Percentiles rank a stretch among this genome's conserved stretches.
Evolutionary conservation across 495 filamentous ascomycete genomes (phyloP).

Genomic region (Jackrogersella minutella): DNA sequence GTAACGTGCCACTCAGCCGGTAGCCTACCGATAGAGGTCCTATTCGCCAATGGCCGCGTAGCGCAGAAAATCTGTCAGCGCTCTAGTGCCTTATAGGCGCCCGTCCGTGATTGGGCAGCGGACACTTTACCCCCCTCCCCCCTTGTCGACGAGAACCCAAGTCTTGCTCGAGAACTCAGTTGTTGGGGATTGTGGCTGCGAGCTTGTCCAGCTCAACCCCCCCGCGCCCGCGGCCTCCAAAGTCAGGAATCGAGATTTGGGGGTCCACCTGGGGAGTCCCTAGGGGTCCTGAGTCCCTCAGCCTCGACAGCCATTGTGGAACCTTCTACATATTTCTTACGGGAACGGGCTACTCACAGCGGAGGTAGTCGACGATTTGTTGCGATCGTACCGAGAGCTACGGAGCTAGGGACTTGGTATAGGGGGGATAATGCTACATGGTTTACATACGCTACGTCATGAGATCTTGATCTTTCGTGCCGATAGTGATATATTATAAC

Average conservation of each 20-base stretch:
- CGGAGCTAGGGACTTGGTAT: neutral
- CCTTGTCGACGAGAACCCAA: slow-evolving; percentile 6
- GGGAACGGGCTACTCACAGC: slow-evolving; percentile 14
- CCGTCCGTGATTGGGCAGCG: slow-evolving; percentile 21
- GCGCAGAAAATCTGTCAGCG: slow-evolving; percentile 9
- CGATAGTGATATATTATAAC: slow-evolving; percentile 34
- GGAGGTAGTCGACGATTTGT: slow-evolving; percentile 17
- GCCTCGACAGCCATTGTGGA: slow-evolving; percentile 17
- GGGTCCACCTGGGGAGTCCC: slow-evolving; percentile 4
- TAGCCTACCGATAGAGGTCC: slow-evolving; percentile 12
- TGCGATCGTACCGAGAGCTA: neutral
- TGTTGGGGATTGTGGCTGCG: slow-evolving; percentile 21
- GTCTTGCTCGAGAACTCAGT: neutral
- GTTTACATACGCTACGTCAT: slow-evolving; percentile 33
- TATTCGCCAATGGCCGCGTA: slow-evolving; percentile 30
- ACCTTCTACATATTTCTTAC: slow-evolving; percentile 15
- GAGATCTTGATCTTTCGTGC: slow-evolving; percentile 31
- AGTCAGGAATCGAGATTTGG: slow-evolving; percentile 13
- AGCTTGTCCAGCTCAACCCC: slow-evolving; percentile 21
- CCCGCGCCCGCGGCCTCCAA: slow-evolving; percentile 20
- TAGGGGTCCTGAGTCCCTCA: slow-evolving; percentile 11
- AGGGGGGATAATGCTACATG: slow-evolving; percentile 29
- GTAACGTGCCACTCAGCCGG: slow-evolving; percentile 29
- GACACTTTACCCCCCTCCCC: neutral
- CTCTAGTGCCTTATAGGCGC: neutral